A percentile compares a stretch with the other conserved stretches of the same genome.
phyloP scores from a whole-genome alignment of 2,329 filamentous ascomycete genomes.

The Aspergillus ochraceus region DNA sequence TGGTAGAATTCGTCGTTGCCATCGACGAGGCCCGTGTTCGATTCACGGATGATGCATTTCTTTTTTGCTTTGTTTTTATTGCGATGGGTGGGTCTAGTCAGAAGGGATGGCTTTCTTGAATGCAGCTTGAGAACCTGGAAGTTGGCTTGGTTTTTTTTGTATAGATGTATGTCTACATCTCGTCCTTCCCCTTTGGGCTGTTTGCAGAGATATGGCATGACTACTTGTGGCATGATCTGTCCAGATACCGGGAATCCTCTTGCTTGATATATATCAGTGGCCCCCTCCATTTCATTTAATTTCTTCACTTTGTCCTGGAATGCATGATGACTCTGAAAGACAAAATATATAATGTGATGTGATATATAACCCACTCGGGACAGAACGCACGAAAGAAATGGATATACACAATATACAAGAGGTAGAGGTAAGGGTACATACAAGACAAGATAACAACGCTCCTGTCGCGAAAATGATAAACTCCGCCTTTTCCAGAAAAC shows the following conservation, averaged over 20 bases:
- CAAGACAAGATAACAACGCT: background rate
- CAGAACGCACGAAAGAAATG: background rate
- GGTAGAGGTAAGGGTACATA: background rate
- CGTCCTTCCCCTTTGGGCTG: background rate
- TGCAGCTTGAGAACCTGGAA: too few species aligned
- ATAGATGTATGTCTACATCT: background rate
- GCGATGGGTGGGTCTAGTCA: background rate
- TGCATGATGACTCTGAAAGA: background rate
- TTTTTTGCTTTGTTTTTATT: background rate
- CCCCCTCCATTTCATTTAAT: too few species aligned
- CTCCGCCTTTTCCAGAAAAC: background rate
- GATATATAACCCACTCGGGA: background rate
- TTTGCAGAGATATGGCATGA: background rate
- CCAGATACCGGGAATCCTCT: background rate
- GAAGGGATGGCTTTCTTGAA: too few species aligned
- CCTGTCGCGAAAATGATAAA: background rate
- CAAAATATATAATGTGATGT: background rate
- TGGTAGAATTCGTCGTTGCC: conserved; percentile 49
- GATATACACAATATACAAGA: background rate
- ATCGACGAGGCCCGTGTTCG: conserved; percentile 50
- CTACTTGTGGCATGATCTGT: background rate
- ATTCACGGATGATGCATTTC: conserved; percentile 44
- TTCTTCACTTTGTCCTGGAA: too few species aligned
- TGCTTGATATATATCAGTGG: too few species aligned
- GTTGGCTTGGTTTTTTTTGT: too few species aligned